Conservation (phyloP, 371 early-diverging fungal genomes). For the Apophysomyces elegans region DNA sequence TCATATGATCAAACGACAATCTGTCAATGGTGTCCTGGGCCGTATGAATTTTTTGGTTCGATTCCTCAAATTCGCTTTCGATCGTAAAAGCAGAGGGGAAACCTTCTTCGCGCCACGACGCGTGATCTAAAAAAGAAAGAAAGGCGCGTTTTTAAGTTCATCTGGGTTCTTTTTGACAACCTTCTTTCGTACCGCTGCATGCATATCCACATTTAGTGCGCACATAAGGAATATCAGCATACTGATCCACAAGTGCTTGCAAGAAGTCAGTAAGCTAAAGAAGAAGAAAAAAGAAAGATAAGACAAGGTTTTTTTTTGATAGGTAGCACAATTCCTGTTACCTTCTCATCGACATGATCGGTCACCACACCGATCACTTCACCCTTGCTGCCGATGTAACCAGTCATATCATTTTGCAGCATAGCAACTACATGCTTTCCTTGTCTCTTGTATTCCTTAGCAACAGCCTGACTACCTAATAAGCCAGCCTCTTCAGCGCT, state of each 20-base stretch:
- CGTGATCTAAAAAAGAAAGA: constrained; percentile 77
- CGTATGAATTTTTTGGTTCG: constrained; percentile 77
- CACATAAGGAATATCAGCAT: constrained; percentile 57
- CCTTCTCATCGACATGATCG: constrained; percentile 77
- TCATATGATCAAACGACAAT: constrained; percentile 86
- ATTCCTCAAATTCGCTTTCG: constrained; percentile 77
- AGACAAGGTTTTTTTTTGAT: not conserved
- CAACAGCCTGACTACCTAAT: constrained; percentile 89
- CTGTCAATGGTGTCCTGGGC: constrained; percentile 70
- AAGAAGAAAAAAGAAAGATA: not conserved
- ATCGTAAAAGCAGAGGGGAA: constrained; percentile 87
- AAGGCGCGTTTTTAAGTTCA: constrained; percentile 2
- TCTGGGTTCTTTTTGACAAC: too few relatives aligned
- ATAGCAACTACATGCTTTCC: constrained; percentile 73
- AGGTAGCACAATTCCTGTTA: constrained; percentile 10
- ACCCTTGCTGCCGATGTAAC: constrained; percentile 68
- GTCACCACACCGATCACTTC: constrained; percentile 81
- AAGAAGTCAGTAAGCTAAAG: constrained; percentile 65
- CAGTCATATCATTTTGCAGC: constrained; percentile 84
- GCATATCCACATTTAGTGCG: constrained; percentile 78
- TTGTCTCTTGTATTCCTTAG: constrained; percentile 63
- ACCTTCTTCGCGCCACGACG: constrained; percentile 87
- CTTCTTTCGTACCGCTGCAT: constrained; percentile 40
- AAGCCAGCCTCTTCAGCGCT: constrained; percentile 89
- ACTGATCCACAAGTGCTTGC: constrained; percentile 47